A percentile compares a stretch with the other conserved stretches of the same genome.
Conservation (phyloP, 257 asterid genomes). For the Mitragyna speciosa region DNA sequence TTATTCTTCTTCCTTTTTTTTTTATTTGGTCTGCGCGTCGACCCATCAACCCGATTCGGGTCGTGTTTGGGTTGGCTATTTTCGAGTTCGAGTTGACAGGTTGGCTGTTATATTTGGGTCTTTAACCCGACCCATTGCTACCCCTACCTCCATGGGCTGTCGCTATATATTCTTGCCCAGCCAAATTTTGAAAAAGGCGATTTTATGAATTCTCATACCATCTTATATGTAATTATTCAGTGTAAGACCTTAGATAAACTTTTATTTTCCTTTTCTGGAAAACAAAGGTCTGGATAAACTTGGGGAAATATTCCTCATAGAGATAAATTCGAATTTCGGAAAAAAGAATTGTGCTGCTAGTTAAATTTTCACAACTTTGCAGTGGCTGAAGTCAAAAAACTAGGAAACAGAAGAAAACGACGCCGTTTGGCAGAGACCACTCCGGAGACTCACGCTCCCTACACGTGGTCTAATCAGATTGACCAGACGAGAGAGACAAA, state of each 20-base stretch:
- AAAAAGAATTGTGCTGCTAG: background rate
- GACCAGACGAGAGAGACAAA: background rate
- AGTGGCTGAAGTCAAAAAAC: background rate
- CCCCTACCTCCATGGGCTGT: too few relatives aligned
- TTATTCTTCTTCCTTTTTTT: too few relatives aligned
- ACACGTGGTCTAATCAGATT: constrained; percentile 34
- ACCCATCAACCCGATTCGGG: too few relatives aligned
- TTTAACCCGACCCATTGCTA: too few relatives aligned
- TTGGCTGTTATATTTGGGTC: too few relatives aligned
- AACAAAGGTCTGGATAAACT: background rate
- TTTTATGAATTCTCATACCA: background rate
- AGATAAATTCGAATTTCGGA: background rate
- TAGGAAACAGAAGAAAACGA: background rate
- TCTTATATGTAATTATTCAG: too few relatives aligned
- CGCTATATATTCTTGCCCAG: background rate
- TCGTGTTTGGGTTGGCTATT: too few relatives aligned
- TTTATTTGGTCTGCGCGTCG: too few relatives aligned
- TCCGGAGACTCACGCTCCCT: background rate
- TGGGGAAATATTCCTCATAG: background rate
- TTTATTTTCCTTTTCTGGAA: background rate
- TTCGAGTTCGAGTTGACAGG: too few relatives aligned
- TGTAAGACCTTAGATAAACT: background rate
- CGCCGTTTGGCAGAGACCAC: constrained; percentile 8
- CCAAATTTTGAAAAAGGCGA: background rate
- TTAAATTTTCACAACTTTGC: background rate